Evolutionary conservation across 2,329 filamentous ascomycete species (phyloP).

Genomic region (Phialemoniopsis sp.): DNA sequence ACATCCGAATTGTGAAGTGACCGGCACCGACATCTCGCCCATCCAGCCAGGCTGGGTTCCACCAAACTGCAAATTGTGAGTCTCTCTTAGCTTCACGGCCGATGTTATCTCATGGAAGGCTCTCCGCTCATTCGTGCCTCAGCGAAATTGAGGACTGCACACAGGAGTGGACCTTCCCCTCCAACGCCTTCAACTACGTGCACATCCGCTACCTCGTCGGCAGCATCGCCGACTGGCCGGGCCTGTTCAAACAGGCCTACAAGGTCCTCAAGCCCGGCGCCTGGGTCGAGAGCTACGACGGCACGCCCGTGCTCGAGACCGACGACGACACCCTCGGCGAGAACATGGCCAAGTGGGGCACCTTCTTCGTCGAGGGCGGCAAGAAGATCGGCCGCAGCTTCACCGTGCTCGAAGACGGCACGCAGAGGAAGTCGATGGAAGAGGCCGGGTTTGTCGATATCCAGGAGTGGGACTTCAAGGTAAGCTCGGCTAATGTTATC

Average conservation of each 20-base stretch:
- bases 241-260: conserved; percentile 13
- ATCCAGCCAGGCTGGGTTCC: conserved; percentile 17
- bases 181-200: conserved; percentile 17
- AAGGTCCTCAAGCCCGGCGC: conserved; percentile 43
- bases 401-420: conserved; percentile 46
- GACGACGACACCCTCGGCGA: conserved; percentile 15
- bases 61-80: conserved; percentile 6
- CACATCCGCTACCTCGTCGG: conserved; percentile 19
- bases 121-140: not conserved
- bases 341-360: conserved; percentile 13
- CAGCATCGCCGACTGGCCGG: conserved; percentile 16
- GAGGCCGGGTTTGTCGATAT: conserved; percentile 55
- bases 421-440: conserved; percentile 46
- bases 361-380: conserved; percentile 32
- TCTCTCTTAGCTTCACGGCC: too few species aligned
- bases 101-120: too few species aligned
- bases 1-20: conserved; percentile 18
- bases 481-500: conserved; percentile 18
- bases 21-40: conserved; percentile 38
- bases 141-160: conserved; percentile 21
- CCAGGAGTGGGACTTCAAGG: conserved; percentile 44
- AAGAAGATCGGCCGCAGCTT: conserved; percentile 35
- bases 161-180: conserved; percentile 15
- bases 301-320: conserved; percentile 8
- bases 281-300: conserved; percentile 23